Evolutionary conservation across 768 basidiomycete species (phyloP).

Genomic region (Podaxis sp.): DNA sequence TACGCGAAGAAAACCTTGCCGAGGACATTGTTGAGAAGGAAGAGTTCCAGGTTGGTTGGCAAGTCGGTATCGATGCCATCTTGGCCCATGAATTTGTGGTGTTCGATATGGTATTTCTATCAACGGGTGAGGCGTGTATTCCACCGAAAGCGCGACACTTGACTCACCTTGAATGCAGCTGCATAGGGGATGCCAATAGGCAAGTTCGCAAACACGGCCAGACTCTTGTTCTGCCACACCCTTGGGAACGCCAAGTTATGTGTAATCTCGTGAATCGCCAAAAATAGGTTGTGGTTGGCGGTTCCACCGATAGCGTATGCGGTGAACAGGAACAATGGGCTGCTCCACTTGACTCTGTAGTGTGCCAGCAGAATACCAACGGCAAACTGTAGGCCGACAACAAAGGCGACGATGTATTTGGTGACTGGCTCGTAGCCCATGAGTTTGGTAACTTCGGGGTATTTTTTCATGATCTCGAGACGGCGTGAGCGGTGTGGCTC

Average conservation of each 20-base stretch:
- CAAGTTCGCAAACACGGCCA: conserved; percentile 89
- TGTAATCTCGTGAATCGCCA: conserved; percentile 98
- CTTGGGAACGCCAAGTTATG: conserved; percentile 93
- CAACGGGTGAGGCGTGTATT: not conserved
- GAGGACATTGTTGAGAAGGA: conserved; percentile 89
- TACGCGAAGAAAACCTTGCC: conserved; percentile 99
- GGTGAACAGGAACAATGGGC: conserved; percentile 64
- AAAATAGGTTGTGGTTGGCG: conserved; percentile 95
- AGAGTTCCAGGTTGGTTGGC: conserved; percentile 79
- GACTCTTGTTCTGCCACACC: conserved; percentile 75
- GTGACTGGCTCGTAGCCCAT: conserved; percentile 96
- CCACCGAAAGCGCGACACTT: not conserved
- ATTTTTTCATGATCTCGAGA: conserved; percentile 87
- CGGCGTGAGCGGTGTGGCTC: conserved; percentile 91
- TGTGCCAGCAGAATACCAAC: conserved; percentile 36
- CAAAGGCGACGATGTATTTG: conserved; percentile 81
- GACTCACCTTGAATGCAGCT: conserved; percentile 84
- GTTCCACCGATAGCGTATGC: conserved; percentile 92
- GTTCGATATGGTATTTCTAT: conserved; percentile 90
- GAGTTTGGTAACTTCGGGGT: conserved; percentile 92
- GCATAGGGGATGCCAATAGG: conserved; percentile 95
- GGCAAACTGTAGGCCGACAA: conserved; percentile 73
- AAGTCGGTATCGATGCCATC: conserved; percentile 97
- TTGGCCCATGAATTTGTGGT: conserved; percentile 93
- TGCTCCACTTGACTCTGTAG: conserved; percentile 3